Percentiles rank a stretch among this genome's conserved stretches.
Conservation (phyloP, 192 early-diverging fungal genomes). For the Backusella liffmaniae region DNA sequence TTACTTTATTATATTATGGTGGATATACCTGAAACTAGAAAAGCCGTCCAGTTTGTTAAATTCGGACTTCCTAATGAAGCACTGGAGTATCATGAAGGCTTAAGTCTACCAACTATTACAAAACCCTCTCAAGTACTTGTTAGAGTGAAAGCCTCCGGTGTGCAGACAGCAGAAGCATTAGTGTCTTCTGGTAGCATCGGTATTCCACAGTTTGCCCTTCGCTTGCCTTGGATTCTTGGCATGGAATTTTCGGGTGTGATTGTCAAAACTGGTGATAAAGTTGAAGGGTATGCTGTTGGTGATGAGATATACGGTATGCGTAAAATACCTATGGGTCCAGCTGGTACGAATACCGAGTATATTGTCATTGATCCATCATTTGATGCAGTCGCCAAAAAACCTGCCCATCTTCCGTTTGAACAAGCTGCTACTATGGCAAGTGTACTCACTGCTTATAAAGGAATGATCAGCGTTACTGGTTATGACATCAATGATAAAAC, state of each 20-base stretch:
- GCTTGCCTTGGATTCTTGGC: conserved; percentile 12
- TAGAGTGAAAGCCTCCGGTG: conserved; percentile 22
- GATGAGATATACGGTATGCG: conserved; percentile 28
- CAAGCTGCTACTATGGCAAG: conserved; percentile 21
- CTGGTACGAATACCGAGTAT: conserved; percentile 31
- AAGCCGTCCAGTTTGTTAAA: conserved; percentile 12
- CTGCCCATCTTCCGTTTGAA: conserved; percentile 11
- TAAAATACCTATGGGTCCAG: neutral
- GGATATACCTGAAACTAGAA: conserved; percentile 20
- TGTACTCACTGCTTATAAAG: conserved; percentile 20
- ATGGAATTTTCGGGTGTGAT: conserved; percentile 25
- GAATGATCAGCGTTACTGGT: neutral
- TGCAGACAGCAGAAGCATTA: conserved; percentile 27
- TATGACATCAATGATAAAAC: neutral
- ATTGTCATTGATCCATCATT: neutral
- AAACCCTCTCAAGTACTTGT: conserved; percentile 10
- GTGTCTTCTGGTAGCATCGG: conserved; percentile 10
- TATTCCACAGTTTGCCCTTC: neutral
- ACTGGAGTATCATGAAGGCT: neutral
- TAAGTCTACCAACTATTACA: conserved; percentile 10
- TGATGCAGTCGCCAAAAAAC: conserved; percentile 20
- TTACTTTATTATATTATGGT: neutral
- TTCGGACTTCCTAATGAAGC: conserved; percentile 6
- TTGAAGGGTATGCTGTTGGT: conserved; percentile 17
- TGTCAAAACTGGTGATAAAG: conserved; percentile 19